Percentiles rank a stretch among this genome's conserved stretches.
Conservation (phyloP, 805 yeast species). For the Saturnispora serradocipensis region DNA sequence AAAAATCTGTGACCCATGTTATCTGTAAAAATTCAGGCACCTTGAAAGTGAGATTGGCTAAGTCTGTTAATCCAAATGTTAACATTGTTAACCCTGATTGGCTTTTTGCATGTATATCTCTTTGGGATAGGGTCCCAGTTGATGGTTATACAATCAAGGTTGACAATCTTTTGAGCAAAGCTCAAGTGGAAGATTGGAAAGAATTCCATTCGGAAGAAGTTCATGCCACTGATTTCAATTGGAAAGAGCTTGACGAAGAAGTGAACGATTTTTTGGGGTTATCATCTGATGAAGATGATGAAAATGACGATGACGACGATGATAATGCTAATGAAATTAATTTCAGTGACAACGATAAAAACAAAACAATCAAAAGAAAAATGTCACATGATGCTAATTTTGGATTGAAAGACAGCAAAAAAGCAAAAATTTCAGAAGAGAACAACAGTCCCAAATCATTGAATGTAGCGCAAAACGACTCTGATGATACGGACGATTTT, state of each 20-base stretch:
- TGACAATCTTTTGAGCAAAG: slow-evolving; percentile 36
- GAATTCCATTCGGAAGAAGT: slow-evolving; percentile 29
- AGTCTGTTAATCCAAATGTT: slow-evolving; percentile 46
- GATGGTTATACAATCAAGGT: slow-evolving; percentile 45
- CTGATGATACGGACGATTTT: slow-evolving; percentile 27
- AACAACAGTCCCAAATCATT: not conserved
- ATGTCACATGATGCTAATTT: not conserved
- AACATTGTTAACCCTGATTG: slow-evolving; percentile 87
- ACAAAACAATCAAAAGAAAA: slow-evolving; percentile 15
- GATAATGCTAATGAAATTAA: not conserved
- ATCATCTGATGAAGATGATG: slow-evolving; percentile 32
- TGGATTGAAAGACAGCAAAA: not conserved
- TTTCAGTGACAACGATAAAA: slow-evolving; percentile 13
- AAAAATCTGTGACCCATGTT: slow-evolving; percentile 75
- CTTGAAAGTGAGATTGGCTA: slow-evolving; percentile 74
- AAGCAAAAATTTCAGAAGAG: not conserved
- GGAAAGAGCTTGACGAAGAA: slow-evolving; percentile 48
- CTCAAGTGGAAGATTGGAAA: slow-evolving; percentile 38
- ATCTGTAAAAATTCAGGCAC: slow-evolving; percentile 77
- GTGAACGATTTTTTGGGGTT: slow-evolving; percentile 41
- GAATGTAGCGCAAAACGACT: not conserved
- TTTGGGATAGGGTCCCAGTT: slow-evolving; percentile 68
- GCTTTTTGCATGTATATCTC: slow-evolving; percentile 77
- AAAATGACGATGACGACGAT: slow-evolving; percentile 6
- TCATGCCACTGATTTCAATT: slow-evolving; percentile 37